A percentile compares a stretch with the other conserved stretches of the same genome.
Conservation (phyloP, 2,329 filamentous ascomycete species). For the Fusarium oligoseptatum region DNA sequence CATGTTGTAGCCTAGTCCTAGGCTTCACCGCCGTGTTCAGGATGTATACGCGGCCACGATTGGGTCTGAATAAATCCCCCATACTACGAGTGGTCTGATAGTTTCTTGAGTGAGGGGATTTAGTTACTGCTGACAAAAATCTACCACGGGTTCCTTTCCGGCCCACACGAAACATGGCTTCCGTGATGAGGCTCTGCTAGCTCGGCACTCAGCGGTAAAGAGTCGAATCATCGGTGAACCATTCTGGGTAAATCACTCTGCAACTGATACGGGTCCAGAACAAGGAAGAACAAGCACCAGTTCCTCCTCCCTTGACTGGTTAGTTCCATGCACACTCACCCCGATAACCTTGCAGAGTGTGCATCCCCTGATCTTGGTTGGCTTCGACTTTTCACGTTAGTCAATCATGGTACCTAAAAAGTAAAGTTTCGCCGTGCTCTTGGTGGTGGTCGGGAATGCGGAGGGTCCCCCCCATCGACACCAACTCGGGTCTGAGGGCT, state of each 20-base stretch:
- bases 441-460: constrained; percentile 2
- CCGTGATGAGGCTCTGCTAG: neutral
- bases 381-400: neutral
- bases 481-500: neutral
- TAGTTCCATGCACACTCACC: neutral
- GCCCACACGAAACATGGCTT: neutral
- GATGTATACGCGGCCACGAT: neutral
- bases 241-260: neutral
- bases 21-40: neutral
- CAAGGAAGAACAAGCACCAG: neutral
- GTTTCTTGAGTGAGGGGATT: neutral
- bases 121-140: neutral
- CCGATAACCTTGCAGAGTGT: neutral
- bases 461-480: neutral
- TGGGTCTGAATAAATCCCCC: neutral
- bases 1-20: neutral
- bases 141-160: neutral
- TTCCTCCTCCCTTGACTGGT: neutral
- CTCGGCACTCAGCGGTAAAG: neutral
- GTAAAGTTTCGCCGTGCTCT: neutral
- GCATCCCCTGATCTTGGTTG: neutral
- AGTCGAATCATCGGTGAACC: neutral
- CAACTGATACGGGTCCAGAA: neutral
- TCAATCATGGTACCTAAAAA: constrained; percentile 1
- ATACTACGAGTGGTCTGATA: neutral